Base-by-base conservation (phyloP, 2,329 filamentous ascomycete genomes). In the Eutypella sp. region DNA sequence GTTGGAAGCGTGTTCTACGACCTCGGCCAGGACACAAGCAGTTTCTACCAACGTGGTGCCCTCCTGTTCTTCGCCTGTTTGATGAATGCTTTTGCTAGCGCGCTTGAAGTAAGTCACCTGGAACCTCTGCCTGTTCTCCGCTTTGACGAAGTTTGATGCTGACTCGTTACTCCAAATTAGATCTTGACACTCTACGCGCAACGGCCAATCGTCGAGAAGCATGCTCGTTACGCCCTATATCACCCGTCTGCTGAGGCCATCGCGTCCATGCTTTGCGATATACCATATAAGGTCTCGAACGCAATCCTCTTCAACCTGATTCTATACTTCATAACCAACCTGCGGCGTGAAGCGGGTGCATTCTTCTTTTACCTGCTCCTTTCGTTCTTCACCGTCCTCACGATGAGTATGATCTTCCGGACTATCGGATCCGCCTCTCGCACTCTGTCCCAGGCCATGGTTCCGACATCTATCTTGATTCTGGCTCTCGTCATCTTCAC, bases 151-250 rank as follows among this genome's bases (percentile, higher is more conserved):
- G 11, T 33, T 33, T 33, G 51, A 40, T 44, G 20, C 49, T 57
- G 25, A 58, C 45, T 31, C 8, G 16, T 27, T 2, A 15, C 8
- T 46, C n/a, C 0, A 2, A 0, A 3, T 0, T 49, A 84, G 74
- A 93, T 96, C 61, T 67, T 93, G 27, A 90, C 87, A 0, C 76
- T 96, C 4, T 96, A 93, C 62, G 81, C 87, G 2, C 90, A 96
- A 77, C 85, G 91, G 31, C 86, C 87, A 1, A 95, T 96, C 57
- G 89, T 96, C 49, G 89, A 96, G 62, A 96, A 96, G 64, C 91
- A 96, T 57, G 71, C 77, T 46, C 82, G 86, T 47, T 96, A 95
- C 62, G 89, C 90, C 16, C 75, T 96, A 16, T 95, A 96, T 58
- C 91, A 95, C 59, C 89, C 91, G 0, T 90, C 86, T 9, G 86